These are phyloP conservation scores for Salvia miltiorrhiza DNA, from an alignment of 257 asterid genomes.

Conservation along the genomic window DNA sequence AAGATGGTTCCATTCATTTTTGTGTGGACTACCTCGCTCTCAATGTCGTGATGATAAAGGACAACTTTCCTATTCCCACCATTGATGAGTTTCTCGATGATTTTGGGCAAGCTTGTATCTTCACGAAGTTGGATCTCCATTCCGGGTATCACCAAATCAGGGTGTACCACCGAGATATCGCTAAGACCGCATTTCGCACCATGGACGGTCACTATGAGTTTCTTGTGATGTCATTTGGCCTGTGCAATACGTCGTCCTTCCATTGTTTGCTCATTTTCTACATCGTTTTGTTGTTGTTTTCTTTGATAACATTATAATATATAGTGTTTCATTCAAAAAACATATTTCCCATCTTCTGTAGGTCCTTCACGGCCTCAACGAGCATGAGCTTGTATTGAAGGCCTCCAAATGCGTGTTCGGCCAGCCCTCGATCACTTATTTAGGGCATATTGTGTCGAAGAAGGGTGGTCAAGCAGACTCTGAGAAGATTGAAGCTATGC, in stretches of 20 bases:
- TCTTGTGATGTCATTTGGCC: background rate
- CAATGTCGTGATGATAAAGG: background rate
- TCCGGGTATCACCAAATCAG: background rate
- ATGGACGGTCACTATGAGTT: background rate
- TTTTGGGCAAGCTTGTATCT: background rate
- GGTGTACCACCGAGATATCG: background rate
- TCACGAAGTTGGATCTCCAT: background rate
- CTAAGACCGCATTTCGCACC: background rate
- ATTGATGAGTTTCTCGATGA: background rate
- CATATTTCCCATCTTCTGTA: background rate
- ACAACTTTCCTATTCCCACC: background rate
- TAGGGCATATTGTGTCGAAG: background rate
- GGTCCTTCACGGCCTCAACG: background rate
- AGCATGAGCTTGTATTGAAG: too few species aligned
- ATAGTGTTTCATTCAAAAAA: background rate
- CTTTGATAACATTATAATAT: too few species aligned
- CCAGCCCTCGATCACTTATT: background rate
- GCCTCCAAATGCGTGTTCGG: too few species aligned
- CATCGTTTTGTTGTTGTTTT: background rate
- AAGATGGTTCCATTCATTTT: too few species aligned
- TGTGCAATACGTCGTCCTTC: background rate
- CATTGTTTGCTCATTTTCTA: background rate
- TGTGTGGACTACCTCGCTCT: background rate
- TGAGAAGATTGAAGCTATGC: too few species aligned
- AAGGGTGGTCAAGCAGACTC: background rate